A percentile compares a stretch with the other conserved stretches of the same genome.
Conservation (phyloP, 2,329 filamentous ascomycete species). For the Alternaria triticimaculans region DNA sequence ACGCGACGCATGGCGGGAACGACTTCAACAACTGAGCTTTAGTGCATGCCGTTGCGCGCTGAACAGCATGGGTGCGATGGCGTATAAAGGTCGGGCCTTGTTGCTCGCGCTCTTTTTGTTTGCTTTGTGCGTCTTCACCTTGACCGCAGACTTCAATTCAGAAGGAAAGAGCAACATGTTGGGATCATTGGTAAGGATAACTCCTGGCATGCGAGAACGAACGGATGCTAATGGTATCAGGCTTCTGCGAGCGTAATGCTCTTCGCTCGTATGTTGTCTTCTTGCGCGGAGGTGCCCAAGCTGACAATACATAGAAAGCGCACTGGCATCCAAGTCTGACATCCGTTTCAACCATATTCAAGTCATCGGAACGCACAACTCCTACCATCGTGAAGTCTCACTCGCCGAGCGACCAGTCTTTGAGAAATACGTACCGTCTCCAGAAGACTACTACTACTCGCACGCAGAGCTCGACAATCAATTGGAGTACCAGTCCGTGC, state of each 20-base stretch:
- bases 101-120: conserved; percentile 6
- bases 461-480: conserved; percentile 56
- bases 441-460: conserved; percentile 57
- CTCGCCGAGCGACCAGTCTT: conserved; percentile 52
- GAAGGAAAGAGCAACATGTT: conserved; percentile 15
- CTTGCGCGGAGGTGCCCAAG: background rate
- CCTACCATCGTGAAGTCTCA: conserved; percentile 57
- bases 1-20: background rate
- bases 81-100: conserved; percentile 20
- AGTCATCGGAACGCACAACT: conserved; percentile 60
- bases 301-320: conserved; percentile 22
- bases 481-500: conserved; percentile 54
- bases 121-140: background rate
- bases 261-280: conserved; percentile 23
- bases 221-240: conserved; percentile 14
- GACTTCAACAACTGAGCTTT: conserved; percentile 9
- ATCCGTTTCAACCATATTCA: conserved; percentile 61
- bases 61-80: conserved; percentile 4
- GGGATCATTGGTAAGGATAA: conserved; percentile 15
- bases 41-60: conserved; percentile 6
- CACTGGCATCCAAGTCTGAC: conserved; percentile 18
- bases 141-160: background rate
- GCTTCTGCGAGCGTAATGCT: conserved; percentile 24
- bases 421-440: conserved; percentile 46
- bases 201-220: no score